These are phyloP conservation scores for Penicillium silybi DNA, from an alignment of 495 filamentous ascomycete genomes.

Conservation along the genomic window DNA sequence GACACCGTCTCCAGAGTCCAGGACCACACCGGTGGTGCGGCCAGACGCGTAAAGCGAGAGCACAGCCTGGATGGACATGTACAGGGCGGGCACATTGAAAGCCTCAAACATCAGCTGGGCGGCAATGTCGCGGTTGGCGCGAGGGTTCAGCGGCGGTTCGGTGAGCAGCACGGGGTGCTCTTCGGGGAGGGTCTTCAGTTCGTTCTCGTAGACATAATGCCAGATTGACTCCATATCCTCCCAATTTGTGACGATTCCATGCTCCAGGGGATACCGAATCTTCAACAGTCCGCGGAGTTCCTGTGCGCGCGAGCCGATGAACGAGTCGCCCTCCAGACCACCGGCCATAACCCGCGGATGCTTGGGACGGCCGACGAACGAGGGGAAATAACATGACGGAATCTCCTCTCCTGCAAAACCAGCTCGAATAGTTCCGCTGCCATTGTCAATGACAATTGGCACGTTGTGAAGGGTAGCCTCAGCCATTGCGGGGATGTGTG, in stretches of 20 bases:
- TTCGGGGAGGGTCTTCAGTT: slow-evolving; percentile 92
- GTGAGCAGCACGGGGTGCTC: slow-evolving; percentile 98
- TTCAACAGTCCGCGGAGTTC: slow-evolving; percentile 91
- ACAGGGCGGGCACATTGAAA: slow-evolving; percentile 95
- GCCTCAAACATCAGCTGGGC: slow-evolving; percentile 99
- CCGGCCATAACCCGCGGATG: slow-evolving; percentile 94
- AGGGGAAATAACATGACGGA: slow-evolving; percentile 96
- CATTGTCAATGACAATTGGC: slow-evolving; percentile 98
- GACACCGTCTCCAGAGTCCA: slow-evolving; percentile 94
- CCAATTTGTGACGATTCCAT: slow-evolving; percentile 99
- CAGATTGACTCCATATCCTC: slow-evolving; percentile 99
- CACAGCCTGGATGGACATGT: slow-evolving; percentile 95
- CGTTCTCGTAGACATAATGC: slow-evolving; percentile 79
- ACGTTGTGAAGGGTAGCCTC: slow-evolving; percentile 88
- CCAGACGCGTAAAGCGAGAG: slow-evolving; percentile 95
- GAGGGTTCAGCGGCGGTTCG: slow-evolving; percentile 93
- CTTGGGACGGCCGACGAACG: slow-evolving; percentile 95
- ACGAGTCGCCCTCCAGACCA: slow-evolving; percentile 93
- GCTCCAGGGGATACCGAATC: slow-evolving; percentile 91
- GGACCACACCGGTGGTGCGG: slow-evolving; percentile 91
- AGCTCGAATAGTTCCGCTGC: slow-evolving; percentile 93
- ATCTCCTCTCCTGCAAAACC: slow-evolving; percentile 95
- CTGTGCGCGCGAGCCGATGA: slow-evolving; percentile 90
- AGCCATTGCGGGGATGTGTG: slow-evolving; percentile 55
- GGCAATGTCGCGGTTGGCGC: slow-evolving; percentile 91